These are phyloP conservation scores for Trametes meyenii DNA, from an alignment of 768 basidiomycete species.

Conservation along the genomic window DNA sequence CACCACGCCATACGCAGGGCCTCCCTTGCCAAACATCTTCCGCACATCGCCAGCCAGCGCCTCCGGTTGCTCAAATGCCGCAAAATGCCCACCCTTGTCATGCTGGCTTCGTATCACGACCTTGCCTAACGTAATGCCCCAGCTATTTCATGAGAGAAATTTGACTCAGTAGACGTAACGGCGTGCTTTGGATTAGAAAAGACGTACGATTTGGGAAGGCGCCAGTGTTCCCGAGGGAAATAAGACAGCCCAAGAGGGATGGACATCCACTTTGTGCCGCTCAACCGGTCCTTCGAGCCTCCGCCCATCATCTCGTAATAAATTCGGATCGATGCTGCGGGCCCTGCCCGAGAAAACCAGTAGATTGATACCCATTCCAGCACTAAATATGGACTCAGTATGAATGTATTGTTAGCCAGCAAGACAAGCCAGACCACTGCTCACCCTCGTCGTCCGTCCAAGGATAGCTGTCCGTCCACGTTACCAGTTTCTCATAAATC, in stretches of 20 bases:
- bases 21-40: conserved; percentile 32
- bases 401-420: too few relatives aligned
- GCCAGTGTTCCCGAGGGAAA: conserved; percentile 33
- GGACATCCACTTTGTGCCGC: conserved; percentile 5
- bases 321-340: conserved; percentile 35
- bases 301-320: conserved; percentile 32
- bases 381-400: conserved; percentile 24
- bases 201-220: conserved; percentile 19
- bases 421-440: conserved; percentile 12
- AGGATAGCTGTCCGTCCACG: conserved; percentile 49
- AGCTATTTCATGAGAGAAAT: conserved; percentile 14
- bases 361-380: conserved; percentile 39
- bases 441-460: conserved; percentile 64
- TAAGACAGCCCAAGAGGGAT: conserved; percentile 35
- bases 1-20: conserved; percentile 28
- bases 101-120: conserved; percentile 30
- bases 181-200: too few relatives aligned
- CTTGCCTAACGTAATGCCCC: conserved; percentile 26
- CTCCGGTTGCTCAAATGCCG: conserved; percentile 31
- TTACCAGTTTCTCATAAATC: conserved; percentile 40
- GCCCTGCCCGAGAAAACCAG: conserved; percentile 38
- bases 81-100: conserved; percentile 32
- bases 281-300: background rate
- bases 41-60: conserved; percentile 29
- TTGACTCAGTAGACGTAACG: background rate